These are phyloP conservation scores for Paxillus rubicundulus DNA, from an alignment of 768 basidiomycete genomes.

Conservation along the genomic window DNA sequence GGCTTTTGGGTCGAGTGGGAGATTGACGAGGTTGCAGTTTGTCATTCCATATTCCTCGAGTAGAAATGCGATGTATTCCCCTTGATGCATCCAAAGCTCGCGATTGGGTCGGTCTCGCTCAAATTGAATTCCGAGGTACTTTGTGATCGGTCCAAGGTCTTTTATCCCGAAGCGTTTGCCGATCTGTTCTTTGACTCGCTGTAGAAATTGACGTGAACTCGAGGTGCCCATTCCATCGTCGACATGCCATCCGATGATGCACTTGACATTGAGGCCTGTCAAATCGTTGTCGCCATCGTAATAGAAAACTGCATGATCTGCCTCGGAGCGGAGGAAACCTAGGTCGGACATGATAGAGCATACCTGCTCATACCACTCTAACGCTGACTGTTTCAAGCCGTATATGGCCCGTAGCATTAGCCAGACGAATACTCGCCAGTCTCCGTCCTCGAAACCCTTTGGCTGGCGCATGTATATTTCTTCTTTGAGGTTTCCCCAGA, in stretches of 20 bases:
- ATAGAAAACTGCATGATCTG: background rate
- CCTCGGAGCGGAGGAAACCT: no score
- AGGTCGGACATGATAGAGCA: background rate
- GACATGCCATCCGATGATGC: background rate
- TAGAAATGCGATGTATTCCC: background rate
- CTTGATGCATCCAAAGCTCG: background rate
- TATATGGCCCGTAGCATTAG: background rate
- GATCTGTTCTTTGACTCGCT: background rate
- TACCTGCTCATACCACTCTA: background rate
- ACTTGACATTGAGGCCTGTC: background rate
- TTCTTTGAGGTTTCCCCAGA: background rate
- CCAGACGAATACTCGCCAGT: background rate
- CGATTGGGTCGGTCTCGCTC: background rate
- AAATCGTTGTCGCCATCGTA: background rate
- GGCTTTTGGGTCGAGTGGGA: no score
- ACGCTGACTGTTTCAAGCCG: background rate
- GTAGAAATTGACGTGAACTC: background rate
- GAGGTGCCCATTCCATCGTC: background rate
- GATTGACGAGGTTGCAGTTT: no score
- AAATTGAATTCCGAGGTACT: background rate
- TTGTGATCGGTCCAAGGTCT: background rate
- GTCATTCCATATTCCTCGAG: background rate
- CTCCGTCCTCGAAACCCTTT: background rate
- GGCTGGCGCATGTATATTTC: background rate
- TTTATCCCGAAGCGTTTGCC: background rate